phyloP scores from a whole-genome alignment of 208 protist genomes.

The Histomonas meleagridis region DNA sequence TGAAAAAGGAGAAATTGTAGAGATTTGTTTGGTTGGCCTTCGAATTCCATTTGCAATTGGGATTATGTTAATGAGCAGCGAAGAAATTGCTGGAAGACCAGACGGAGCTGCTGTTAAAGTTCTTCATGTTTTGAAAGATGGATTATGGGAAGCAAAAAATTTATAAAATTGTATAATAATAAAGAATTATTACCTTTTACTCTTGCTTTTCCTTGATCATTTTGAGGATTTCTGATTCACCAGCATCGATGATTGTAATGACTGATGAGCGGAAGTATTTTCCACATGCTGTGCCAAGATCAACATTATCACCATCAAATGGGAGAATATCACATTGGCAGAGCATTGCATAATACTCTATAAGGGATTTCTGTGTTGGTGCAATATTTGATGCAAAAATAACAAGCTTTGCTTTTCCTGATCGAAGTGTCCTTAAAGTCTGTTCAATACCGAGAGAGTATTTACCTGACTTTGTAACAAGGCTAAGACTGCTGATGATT shows the following conservation, averaged over 20 bases:
- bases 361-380: slow-evolving; percentile 86
- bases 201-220: slow-evolving; percentile 38
- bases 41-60: not conserved
- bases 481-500: slow-evolving; percentile 66
- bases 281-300: slow-evolving; percentile 94
- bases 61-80: not conserved
- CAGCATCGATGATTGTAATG: slow-evolving; percentile 88
- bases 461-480: slow-evolving; percentile 98
- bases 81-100: not conserved
- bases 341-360: slow-evolving; percentile 99
- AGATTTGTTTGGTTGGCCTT: not conserved
- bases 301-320: slow-evolving; percentile 90
- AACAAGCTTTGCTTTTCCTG: slow-evolving; percentile 81
- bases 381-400: slow-evolving; percentile 95
- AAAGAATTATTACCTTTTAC: no score
- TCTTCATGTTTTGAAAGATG: slow-evolving; percentile 8
- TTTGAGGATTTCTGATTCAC: slow-evolving; percentile 76
- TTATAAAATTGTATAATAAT: no score
- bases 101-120: not conserved
- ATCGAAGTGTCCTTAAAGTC: slow-evolving; percentile 83
- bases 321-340: slow-evolving; percentile 92
- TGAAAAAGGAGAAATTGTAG: slow-evolving; percentile 3
- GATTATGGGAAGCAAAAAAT: no score
- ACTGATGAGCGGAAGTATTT: slow-evolving; percentile 89
- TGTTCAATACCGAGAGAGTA: slow-evolving; percentile 91